phyloP scores from a whole-genome alignment of 2,329 filamentous ascomycete genomes.

The Exophiala dermatitidis region DNA sequence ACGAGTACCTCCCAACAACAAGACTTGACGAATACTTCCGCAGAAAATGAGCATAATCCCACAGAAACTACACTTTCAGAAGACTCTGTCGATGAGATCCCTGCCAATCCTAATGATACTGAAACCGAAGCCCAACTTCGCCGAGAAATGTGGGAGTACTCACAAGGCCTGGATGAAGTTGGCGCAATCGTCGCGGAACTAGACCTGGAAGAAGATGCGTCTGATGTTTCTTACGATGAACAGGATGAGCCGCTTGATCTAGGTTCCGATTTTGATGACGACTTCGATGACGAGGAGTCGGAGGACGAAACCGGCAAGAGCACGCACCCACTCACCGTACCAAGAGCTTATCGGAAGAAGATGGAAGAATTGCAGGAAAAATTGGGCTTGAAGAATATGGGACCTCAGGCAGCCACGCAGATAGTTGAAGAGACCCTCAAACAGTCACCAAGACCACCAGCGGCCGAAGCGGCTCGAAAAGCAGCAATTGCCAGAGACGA shows the following conservation, averaged over 20 bases:
- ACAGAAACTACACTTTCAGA: background rate
- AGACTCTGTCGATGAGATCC: background rate
- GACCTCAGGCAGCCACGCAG: conserved; percentile 36
- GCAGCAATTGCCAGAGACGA: conserved; percentile 20
- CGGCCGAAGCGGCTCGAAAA: conserved; percentile 28
- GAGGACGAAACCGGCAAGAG: conserved; percentile 72
- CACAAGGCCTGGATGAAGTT: conserved; percentile 66
- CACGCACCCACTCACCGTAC: conserved; percentile 43
- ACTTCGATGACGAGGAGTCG: conserved; percentile 54
- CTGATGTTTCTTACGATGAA: conserved; percentile 44
- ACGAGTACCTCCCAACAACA: background rate
- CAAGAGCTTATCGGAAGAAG: conserved; percentile 58
- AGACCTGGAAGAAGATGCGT: conserved; percentile 62
- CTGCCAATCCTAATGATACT: conserved; percentile 52
- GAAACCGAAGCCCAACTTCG: conserved; percentile 73
- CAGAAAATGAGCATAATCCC: background rate
- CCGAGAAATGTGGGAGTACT: conserved; percentile 81
- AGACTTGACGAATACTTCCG: background rate
- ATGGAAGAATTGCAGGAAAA: conserved; percentile 82
- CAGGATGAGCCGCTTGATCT: conserved; percentile 41
- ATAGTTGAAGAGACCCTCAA: background rate
- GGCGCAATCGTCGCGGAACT: conserved; percentile 89
- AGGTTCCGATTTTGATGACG: conserved; percentile 37
- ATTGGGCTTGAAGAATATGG: conserved; percentile 57
- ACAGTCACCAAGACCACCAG: conserved; percentile 15